Evolutionary conservation across 305 asterid genomes (phyloP).

Genomic region (Striga hermonthica): DNA sequence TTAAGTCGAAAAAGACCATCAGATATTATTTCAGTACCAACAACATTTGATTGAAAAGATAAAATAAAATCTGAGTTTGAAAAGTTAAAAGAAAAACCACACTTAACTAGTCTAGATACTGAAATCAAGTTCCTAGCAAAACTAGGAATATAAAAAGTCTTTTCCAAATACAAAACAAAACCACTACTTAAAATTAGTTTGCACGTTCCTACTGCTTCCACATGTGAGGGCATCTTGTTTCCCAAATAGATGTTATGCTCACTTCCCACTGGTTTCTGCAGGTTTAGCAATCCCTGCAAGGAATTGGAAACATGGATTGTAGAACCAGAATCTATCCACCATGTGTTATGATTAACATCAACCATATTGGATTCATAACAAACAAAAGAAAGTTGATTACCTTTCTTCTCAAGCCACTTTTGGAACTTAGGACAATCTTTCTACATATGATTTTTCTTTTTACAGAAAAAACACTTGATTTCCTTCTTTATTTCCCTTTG

Average conservation of each 20-base stretch:
- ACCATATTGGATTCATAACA: neutral
- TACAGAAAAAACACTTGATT: neutral
- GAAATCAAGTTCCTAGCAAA: too few relatives aligned
- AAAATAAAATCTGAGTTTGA: neutral
- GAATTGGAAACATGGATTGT: conserved; percentile 5
- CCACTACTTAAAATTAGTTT: neutral
- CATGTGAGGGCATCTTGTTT: conserved; percentile 7
- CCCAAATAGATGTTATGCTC: neutral
- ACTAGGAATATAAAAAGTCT: neutral
- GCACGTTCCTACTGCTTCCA: conserved; percentile 9
- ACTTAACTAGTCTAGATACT: too few relatives aligned
- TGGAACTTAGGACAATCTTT: neutral
- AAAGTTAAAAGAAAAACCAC: neutral
- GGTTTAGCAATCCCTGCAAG: conserved; percentile 1
- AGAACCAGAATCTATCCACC: conserved; percentile 10
- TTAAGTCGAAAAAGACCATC: neutral
- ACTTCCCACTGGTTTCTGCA: conserved; percentile 9
- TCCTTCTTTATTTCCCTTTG: neutral
- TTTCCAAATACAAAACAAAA: neutral
- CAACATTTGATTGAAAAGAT: neutral
- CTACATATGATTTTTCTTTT: neutral
- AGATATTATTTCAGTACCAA: neutral
- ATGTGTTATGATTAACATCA: neutral
- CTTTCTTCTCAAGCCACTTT: neutral
- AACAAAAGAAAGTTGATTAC: neutral